Conservation (phyloP, 1,139 yeast species). For the Saccharomyces hybrid region DNA sequence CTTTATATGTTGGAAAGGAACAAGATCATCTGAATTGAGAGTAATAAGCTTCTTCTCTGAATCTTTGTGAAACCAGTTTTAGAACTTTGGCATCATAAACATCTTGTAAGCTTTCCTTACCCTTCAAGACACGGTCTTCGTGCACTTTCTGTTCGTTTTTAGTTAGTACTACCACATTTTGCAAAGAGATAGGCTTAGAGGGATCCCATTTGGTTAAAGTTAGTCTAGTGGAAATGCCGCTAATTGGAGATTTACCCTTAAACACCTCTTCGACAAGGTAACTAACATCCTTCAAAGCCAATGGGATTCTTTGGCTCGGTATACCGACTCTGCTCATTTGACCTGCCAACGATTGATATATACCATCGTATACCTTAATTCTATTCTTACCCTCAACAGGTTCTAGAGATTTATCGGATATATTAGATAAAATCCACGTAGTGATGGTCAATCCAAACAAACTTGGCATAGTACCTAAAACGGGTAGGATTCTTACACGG, state of each 20-base stretch:
- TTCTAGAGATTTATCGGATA: slow-evolving; percentile 82
- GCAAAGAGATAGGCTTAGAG: slow-evolving; percentile 43
- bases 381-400: slow-evolving; percentile 87
- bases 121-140: slow-evolving; percentile 63
- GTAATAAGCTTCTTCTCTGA: slow-evolving; percentile 66
- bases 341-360: slow-evolving; percentile 75
- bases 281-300: slow-evolving; percentile 64
- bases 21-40: slow-evolving; percentile 44
- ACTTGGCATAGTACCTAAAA: slow-evolving; percentile 93
- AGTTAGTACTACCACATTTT: slow-evolving; percentile 79
- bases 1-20: background rate
- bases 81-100: slow-evolving; percentile 60
- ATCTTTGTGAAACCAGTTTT: slow-evolving; percentile 52
- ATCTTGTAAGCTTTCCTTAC: slow-evolving; percentile 51
- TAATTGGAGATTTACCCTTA: slow-evolving; percentile 83
- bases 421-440: slow-evolving; percentile 66
- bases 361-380: slow-evolving; percentile 71
- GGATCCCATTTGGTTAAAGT: slow-evolving; percentile 83
- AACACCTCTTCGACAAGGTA: slow-evolving; percentile 88
- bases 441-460: slow-evolving; percentile 89
- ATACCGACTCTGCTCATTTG: slow-evolving; percentile 75
- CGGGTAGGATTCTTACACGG: slow-evolving; percentile 89
- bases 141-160: slow-evolving; percentile 79
- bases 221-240: slow-evolving; percentile 71
- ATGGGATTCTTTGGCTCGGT: slow-evolving; percentile 61